Evolutionary conservation across 2,329 filamentous ascomycete species (phyloP).

Genomic region (Fusarium napiforme): DNA sequence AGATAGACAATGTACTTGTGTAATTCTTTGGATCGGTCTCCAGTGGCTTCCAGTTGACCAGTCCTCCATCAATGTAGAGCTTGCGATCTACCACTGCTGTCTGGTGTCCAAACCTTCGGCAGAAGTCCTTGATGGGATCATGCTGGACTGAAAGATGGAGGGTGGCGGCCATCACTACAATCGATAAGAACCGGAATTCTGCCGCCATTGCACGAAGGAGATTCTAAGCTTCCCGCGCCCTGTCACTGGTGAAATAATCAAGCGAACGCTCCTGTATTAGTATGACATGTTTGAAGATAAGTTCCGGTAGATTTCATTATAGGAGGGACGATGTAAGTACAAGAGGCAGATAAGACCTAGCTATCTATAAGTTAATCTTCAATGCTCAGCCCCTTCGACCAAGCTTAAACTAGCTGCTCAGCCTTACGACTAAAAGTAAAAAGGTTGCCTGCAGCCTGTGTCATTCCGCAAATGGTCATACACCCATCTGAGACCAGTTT

Average conservation of each 20-base stretch:
- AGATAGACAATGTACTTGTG: not conserved
- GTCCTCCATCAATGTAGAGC: not conserved
- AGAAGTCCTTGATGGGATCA: slow-evolving; percentile 1
- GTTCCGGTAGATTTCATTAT: fast-evolving
- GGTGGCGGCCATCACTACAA: not conserved
- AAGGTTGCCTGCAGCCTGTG: not conserved
- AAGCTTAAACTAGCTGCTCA: not conserved
- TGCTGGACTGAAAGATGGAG: not conserved
- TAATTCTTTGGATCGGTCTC: not conserved
- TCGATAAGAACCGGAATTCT: not conserved
- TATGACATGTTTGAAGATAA: not conserved
- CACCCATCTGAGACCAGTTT: not conserved
- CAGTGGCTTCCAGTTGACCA: not conserved
- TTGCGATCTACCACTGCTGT: not conserved
- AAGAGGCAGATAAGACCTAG: not conserved
- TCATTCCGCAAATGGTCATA: not conserved
- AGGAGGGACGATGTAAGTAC: too few species aligned
- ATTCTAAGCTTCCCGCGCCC: not conserved
- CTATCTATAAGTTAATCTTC: not conserved
- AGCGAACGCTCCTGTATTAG: fast-evolving
- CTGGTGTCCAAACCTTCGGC: not conserved
- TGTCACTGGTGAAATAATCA: fast-evolving
- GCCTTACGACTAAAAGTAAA: fast-evolving
- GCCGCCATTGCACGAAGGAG: not conserved
- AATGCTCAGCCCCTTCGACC: not conserved